Conservation (phyloP, 2,329 filamentous ascomycete genomes). For the Parastagonospora nodorum region DNA sequence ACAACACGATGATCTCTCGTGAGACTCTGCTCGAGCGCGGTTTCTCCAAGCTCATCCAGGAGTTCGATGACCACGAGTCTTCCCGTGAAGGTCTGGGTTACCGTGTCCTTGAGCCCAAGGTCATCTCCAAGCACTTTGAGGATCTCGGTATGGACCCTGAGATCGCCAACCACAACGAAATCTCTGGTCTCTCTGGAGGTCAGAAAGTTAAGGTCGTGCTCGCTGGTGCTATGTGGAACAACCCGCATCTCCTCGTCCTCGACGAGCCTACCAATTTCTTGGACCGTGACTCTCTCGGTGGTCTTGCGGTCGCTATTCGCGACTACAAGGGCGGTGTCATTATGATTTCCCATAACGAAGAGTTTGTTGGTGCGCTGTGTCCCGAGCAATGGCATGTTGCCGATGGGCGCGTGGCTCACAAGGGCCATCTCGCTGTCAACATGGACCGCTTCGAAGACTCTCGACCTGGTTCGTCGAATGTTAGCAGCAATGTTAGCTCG, state of each 20-base stretch:
- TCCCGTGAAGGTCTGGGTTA: constrained; percentile 98
- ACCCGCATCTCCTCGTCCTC: constrained; percentile 93
- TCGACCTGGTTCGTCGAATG: constrained; percentile 65
- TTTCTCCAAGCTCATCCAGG: constrained; percentile 92
- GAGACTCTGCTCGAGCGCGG: constrained; percentile 87
- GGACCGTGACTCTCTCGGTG: constrained; percentile 95
- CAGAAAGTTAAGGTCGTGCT: constrained; percentile 99
- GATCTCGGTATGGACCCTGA: constrained; percentile 95
- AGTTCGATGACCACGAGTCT: constrained; percentile 98
- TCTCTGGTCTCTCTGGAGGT: constrained; percentile 91
- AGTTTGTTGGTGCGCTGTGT: constrained; percentile 95
- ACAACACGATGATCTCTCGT: constrained; percentile 90
- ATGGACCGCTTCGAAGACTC: constrained; percentile 87
- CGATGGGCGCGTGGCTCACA: constrained; percentile 84
- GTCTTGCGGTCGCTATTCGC: constrained; percentile 94
- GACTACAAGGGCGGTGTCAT: constrained; percentile 98
- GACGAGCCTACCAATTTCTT: constrained; percentile 99
- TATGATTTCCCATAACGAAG: constrained; percentile 99
- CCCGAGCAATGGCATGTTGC: constrained; percentile 96
- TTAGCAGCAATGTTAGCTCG: constrained; percentile 50
- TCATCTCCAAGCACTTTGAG: constrained; percentile 98
- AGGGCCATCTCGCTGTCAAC: constrained; percentile 74
- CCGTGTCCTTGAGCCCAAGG: constrained; percentile 87
- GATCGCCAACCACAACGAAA: constrained; percentile 98
- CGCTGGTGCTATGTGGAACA: constrained; percentile 97